phyloP scores from a whole-genome alignment of 805 yeast species.

The Schwanniomyces vanrijiae region DNA sequence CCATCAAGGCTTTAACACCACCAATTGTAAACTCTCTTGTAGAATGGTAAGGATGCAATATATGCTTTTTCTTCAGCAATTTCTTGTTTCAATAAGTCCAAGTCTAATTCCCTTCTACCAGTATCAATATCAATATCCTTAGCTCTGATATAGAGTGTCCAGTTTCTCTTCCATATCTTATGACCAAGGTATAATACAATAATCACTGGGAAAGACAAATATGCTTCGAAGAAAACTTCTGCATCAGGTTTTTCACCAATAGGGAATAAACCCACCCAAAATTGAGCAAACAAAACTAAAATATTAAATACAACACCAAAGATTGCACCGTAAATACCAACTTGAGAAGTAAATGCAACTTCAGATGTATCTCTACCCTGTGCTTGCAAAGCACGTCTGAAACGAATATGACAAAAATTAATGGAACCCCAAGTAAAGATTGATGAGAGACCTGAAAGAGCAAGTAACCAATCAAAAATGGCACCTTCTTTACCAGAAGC shows the following conservation, averaged over 20 bases:
- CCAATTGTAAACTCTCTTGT: slow-evolving; percentile 30
- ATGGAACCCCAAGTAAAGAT: slow-evolving; percentile 53
- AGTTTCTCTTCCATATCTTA: slow-evolving; percentile 49
- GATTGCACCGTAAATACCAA: slow-evolving; percentile 67
- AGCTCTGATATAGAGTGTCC: slow-evolving; percentile 29
- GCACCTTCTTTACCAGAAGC: slow-evolving; percentile 40
- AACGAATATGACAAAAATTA: slow-evolving; percentile 42
- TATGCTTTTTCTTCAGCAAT: slow-evolving; percentile 39
- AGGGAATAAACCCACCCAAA: slow-evolving; percentile 82
- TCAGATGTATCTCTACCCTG: slow-evolving; percentile 74
- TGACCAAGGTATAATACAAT: slow-evolving; percentile 56
- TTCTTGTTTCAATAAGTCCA: slow-evolving; percentile 39
- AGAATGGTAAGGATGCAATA: slow-evolving; percentile 32
- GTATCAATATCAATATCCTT: slow-evolving; percentile 36
- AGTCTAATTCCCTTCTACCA: slow-evolving; percentile 39
- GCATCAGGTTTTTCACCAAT: slow-evolving; percentile 54
- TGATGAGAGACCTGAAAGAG: slow-evolving; percentile 49
- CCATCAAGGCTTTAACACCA: slow-evolving; percentile 26
- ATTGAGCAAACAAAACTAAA: slow-evolving; percentile 69
- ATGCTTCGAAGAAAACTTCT: slow-evolving; percentile 59
- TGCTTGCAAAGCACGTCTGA: slow-evolving; percentile 57
- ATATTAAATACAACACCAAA: slow-evolving; percentile 60
- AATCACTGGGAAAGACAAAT: slow-evolving; percentile 64
- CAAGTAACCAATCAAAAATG: slow-evolving; percentile 48
- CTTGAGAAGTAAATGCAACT: slow-evolving; percentile 62